These are phyloP conservation scores for Lipomyces kockii DNA, from an alignment of 805 yeast species.

Conservation along the genomic window DNA sequence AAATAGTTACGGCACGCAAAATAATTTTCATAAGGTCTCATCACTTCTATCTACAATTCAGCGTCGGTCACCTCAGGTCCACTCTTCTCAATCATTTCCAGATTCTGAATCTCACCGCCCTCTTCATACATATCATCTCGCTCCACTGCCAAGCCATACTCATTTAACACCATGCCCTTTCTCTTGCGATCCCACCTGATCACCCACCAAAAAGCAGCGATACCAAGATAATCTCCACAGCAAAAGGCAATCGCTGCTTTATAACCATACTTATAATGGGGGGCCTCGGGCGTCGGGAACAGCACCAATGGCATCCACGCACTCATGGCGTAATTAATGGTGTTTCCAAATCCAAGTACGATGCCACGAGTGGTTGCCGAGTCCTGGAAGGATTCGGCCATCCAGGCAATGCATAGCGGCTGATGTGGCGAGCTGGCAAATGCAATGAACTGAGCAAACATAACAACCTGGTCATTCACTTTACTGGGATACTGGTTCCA, in stretches of 20 bases:
- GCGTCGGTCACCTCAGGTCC: not conserved
- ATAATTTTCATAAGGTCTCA: too few species aligned
- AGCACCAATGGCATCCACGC: conserved; percentile 35
- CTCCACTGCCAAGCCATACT: conserved; percentile 18
- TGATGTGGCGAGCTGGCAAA: conserved; percentile 17
- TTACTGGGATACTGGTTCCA: conserved; percentile 12
- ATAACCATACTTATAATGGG: conserved; percentile 18
- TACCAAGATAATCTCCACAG: conserved; percentile 10
- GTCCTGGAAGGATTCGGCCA: conserved; percentile 24
- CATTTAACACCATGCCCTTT: conserved; percentile 19
- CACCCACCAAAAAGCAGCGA: conserved; percentile 18
- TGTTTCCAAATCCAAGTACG: conserved; percentile 16
- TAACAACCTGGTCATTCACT: conserved; percentile 15
- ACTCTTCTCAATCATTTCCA: not conserved
- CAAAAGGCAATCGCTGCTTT: conserved; percentile 13
- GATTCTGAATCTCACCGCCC: not conserved
- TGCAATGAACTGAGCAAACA: conserved; percentile 12
- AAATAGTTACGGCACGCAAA: not conserved
- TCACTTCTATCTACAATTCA: not conserved
- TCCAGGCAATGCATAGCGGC: conserved; percentile 18
- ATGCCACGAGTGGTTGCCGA: conserved; percentile 19
- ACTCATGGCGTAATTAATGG: conserved; percentile 16
- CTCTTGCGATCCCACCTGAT: conserved; percentile 12
- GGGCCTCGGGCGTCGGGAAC: conserved; percentile 18
- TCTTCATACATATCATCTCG: conserved; percentile 5